Percentiles rank a stretch among this genome's conserved stretches.
These are phyloP conservation scores for Solanum sitiens DNA, from an alignment of 257 asterid species.

Conservation along the genomic window DNA sequence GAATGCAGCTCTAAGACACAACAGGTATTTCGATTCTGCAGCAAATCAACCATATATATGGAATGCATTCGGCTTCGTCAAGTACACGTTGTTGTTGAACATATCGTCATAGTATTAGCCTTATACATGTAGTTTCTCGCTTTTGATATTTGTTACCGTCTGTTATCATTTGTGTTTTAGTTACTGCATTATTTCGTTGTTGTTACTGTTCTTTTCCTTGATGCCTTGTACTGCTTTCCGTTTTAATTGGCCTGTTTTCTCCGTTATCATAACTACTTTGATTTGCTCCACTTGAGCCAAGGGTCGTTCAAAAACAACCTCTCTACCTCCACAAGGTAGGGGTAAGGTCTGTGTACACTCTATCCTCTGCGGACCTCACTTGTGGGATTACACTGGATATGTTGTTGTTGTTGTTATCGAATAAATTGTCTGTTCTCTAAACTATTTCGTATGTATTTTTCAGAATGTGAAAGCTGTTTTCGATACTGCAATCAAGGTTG, in stretches of 20 bases:
- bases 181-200: background rate
- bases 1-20: slow-evolving; percentile 99
- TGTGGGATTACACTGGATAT: background rate
- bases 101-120: background rate
- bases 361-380: background rate
- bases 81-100: background rate
- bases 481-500: slow-evolving; percentile 88
- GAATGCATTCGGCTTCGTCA: background rate
- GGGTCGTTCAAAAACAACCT: background rate
- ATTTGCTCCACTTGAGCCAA: background rate
- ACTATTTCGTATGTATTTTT: background rate
- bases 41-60: background rate
- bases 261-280: background rate
- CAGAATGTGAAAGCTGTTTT: slow-evolving; percentile 96
- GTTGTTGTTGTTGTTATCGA: background rate
- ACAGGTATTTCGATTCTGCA: slow-evolving; percentile 36
- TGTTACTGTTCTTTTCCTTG: background rate
- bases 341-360: background rate
- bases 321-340: background rate
- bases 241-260: background rate
- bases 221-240: background rate
- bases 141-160: background rate
- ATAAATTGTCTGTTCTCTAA: background rate
- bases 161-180: background rate
- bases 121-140: background rate